A percentile compares a stretch with the other conserved stretches of the same genome.
phyloP scores from a whole-genome alignment of 495 filamentous ascomycete genomes.

The Copromyces sp. region DNA sequence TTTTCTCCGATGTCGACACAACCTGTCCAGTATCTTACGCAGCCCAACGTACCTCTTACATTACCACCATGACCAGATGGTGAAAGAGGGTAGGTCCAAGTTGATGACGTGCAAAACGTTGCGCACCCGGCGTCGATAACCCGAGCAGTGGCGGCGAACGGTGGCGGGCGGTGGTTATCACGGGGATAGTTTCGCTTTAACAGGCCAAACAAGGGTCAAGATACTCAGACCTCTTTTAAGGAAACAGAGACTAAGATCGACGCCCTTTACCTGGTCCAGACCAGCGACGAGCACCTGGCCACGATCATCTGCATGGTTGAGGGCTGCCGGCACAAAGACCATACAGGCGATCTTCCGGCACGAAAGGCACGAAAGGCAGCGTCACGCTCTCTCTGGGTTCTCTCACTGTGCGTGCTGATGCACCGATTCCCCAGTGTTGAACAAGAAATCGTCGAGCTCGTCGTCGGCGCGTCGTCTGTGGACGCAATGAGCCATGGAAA shows the following conservation, averaged over 20 bases:
- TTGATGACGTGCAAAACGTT: conserved; percentile 89
- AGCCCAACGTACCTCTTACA: background rate
- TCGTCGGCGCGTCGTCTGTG: conserved; percentile 67
- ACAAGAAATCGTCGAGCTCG: conserved; percentile 75
- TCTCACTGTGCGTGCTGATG: conserved; percentile 77
- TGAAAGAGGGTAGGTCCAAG: conserved; percentile 61
- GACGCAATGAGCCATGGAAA: conserved; percentile 60
- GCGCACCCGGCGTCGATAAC: conserved; percentile 64
- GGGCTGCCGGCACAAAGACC: conserved; percentile 10
- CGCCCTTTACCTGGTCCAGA: conserved; percentile 21
- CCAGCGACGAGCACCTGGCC: conserved; percentile 20
- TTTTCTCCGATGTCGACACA: background rate
- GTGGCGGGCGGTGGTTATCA: conserved; percentile 60
- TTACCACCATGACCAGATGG: background rate
- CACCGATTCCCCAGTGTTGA: conserved; percentile 61
- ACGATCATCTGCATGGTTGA: conserved; percentile 18
- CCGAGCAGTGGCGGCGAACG: conserved; percentile 59
- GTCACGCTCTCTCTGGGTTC: conserved; percentile 85
- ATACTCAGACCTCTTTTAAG: conserved; percentile 16
- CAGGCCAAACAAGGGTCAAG: conserved; percentile 17
- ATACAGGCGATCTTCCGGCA: conserved; percentile 47
- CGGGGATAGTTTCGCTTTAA: conserved; percentile 5
- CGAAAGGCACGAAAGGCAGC: conserved; percentile 84
- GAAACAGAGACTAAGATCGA: conserved; percentile 19
- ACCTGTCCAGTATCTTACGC: background rate